Evolutionary conservation across 2,329 filamentous ascomycete genomes (phyloP).

Genomic region (Botryotinia convoluta): DNA sequence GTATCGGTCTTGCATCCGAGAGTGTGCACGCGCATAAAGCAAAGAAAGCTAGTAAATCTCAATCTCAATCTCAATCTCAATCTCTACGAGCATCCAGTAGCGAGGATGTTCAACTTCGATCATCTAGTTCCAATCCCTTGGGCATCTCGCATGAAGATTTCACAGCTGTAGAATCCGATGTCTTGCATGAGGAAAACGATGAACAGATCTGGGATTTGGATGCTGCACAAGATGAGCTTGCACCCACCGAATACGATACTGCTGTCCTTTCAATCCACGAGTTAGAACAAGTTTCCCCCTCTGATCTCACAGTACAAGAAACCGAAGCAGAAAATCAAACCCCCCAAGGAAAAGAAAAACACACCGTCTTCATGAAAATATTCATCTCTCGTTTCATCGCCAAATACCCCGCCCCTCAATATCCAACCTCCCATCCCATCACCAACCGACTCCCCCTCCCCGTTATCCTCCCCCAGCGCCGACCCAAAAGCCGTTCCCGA

Average conservation of each 20-base stretch:
- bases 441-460: not conserved
- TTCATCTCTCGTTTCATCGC: not conserved
- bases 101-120: not conserved
- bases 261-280: too few relatives aligned
- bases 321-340: not conserved
- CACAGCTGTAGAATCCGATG: not conserved
- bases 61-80: not conserved
- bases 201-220: slow-evolving; percentile 33
- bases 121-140: not conserved
- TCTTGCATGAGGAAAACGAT: slow-evolving; percentile 25
- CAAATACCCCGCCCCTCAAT: not conserved
- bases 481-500: not conserved
- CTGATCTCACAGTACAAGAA: not conserved
- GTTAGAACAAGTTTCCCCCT: not conserved
- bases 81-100: not conserved
- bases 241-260: not conserved
- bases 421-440: not conserved
- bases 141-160: not conserved
- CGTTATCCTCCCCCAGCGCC: not conserved
- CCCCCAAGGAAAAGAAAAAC: not conserved
- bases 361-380: not conserved
- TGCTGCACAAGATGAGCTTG: slow-evolving; percentile 23
- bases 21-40: slow-evolving; percentile 19
- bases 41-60: not conserved
- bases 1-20: slow-evolving; percentile 34